These are phyloP conservation scores for Mangifera indica DNA, from an alignment of 345 rosid species.

Conservation along the genomic window DNA sequence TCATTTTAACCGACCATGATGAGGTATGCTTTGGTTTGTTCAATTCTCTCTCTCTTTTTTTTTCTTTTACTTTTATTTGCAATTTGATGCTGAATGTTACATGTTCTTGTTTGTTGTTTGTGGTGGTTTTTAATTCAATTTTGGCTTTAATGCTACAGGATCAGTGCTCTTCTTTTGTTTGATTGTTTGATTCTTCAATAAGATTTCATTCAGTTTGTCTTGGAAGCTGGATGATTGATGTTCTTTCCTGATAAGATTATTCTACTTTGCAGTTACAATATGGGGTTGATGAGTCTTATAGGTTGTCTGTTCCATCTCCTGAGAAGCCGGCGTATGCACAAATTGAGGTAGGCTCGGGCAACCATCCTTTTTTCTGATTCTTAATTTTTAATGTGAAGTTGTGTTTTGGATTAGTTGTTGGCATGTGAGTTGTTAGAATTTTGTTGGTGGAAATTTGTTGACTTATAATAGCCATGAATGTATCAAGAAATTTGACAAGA, in stretches of 20 bases:
- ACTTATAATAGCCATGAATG: background rate
- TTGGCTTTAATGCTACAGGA: too few species aligned
- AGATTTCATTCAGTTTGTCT: too few species aligned
- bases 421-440: too few species aligned
- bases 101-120: too few species aligned
- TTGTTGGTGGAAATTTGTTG: background rate
- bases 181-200: too few species aligned
- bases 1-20: slow-evolving; percentile 40
- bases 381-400: background rate
- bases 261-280: slow-evolving; percentile 53
- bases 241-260: background rate
- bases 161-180: too few species aligned
- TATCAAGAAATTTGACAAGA: background rate
- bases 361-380: background rate
- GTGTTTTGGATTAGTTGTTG: background rate
- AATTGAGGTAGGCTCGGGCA: slow-evolving; percentile 45
- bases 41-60: background rate
- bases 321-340: slow-evolving; percentile 44
- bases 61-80: background rate
- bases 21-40: slow-evolving; percentile 40
- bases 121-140: too few species aligned
- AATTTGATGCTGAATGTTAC: background rate
- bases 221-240: too few species aligned
- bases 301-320: slow-evolving; percentile 45
- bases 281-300: slow-evolving; percentile 67